Percentiles rank a stretch among this genome's conserved stretches.
Conservation (phyloP, 768 basidiomycete genomes). For the Gloeopeniophorella convolvens region DNA sequence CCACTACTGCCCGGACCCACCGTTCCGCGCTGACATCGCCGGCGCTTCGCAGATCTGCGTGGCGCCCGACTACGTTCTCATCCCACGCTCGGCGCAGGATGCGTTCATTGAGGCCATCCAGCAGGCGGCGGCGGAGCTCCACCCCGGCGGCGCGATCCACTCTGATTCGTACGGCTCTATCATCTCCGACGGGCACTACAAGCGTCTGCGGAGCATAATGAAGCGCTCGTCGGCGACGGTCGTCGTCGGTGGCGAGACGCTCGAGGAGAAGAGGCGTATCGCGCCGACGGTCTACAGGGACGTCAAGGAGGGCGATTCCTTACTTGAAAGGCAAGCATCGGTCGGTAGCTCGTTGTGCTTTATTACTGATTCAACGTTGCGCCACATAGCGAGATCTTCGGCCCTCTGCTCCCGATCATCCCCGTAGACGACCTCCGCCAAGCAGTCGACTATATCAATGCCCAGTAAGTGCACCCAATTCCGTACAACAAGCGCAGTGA, state of each 20-base stretch:
- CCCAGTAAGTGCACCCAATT: constrained; percentile 33
- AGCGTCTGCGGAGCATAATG: constrained; percentile 47
- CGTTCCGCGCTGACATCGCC: not conserved
- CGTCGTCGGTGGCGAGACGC: constrained; percentile 44
- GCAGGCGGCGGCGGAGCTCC: constrained; percentile 42
- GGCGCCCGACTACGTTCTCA: constrained; percentile 40
- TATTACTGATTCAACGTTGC: not conserved
- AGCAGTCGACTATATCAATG: constrained; percentile 49
- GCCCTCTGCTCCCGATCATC: constrained; percentile 61
- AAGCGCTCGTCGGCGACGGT: constrained; percentile 49
- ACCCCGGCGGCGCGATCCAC: constrained; percentile 44
- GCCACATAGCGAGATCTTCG: constrained; percentile 58
- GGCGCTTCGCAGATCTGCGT: constrained; percentile 32
- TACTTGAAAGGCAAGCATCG: constrained; percentile 60
- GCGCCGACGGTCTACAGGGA: constrained; percentile 56
- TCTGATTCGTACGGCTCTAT: constrained; percentile 44
- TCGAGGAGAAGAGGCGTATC: constrained; percentile 37
- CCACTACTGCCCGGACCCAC: not conserved
- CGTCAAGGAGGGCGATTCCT: constrained; percentile 45
- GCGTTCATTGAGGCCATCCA: constrained; percentile 41
- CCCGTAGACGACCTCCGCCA: constrained; percentile 48
- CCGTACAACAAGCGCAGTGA: not conserved
- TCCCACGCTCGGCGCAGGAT: constrained; percentile 37
- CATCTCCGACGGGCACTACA: constrained; percentile 46
- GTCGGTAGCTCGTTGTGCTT: constrained; percentile 15